A percentile compares a stretch with the other conserved stretches of the same genome.
Evolutionary conservation across 1,284 basidiomycete species (phyloP).

Genomic region (Papiliotrema nemorosa): DNA sequence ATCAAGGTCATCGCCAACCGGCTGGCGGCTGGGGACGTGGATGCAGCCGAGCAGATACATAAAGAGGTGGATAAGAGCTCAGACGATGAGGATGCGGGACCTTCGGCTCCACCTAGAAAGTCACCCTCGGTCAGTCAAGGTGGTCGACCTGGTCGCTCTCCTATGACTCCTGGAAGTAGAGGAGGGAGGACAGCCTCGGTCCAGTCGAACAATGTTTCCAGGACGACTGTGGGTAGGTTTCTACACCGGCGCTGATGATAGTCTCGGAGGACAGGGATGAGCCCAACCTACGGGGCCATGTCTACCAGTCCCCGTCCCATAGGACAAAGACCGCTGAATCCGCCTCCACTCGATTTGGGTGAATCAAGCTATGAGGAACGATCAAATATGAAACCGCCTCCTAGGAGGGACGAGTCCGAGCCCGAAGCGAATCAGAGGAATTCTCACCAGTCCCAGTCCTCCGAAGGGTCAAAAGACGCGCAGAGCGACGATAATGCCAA

Average conservation of each 20-base stretch:
- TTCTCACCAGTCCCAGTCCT: not conserved
- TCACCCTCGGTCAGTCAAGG: conserved; percentile 6
- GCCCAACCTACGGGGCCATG: conserved; percentile 26
- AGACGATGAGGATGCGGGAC: conserved; percentile 44
- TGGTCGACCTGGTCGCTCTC: not conserved
- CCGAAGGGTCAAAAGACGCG: not conserved
- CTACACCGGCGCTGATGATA: not conserved
- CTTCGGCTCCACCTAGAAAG: conserved; percentile 23
- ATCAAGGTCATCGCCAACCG: conserved; percentile 43
- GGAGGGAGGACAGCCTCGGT: not conserved
- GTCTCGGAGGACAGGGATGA: not conserved
- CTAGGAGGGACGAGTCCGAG: not conserved
- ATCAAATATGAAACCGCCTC: not conserved
- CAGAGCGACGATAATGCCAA: not conserved
- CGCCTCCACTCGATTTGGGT: conserved; percentile 43
- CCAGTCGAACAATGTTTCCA: not conserved
- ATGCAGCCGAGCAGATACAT: conserved; percentile 6
- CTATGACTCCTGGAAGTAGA: not conserved
- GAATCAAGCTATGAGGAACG: conserved; percentile 12
- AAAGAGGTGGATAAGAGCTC: conserved; percentile 23
- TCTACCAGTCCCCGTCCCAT: conserved; percentile 22
- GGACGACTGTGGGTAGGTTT: not conserved
- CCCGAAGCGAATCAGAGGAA: conserved; percentile 4
- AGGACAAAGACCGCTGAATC: conserved; percentile 5
- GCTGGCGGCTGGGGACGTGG: conserved; percentile 19